These are phyloP conservation scores for Podila epicladia DNA, from an alignment of 192 early-diverging fungal species.

Conservation along the genomic window DNA sequence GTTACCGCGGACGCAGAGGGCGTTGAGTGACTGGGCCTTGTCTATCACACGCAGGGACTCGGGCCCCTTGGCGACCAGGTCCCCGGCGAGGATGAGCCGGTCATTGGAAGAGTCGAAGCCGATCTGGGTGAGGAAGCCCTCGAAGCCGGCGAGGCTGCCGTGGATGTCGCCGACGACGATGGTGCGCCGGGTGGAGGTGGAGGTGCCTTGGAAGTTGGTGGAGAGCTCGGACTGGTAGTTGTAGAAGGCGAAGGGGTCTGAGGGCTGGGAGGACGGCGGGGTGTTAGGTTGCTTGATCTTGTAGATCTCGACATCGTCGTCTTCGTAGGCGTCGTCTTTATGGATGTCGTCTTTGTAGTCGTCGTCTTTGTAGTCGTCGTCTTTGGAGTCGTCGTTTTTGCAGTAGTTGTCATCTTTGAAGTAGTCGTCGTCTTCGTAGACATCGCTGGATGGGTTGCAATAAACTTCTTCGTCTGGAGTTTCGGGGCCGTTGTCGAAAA, in stretches of 20 bases:
- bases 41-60: constrained; percentile 66
- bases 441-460: not conserved
- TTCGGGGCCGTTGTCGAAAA: not conserved
- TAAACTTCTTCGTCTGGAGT: not conserved
- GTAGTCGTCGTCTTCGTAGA: not conserved
- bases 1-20: constrained; percentile 75
- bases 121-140: constrained; percentile 58
- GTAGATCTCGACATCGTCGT: constrained; percentile 4
- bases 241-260: constrained; percentile 27
- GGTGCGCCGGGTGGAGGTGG: not conserved
- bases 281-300: constrained; percentile 20
- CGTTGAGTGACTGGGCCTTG: constrained; percentile 56
- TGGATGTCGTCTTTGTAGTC: not conserved
- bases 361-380: not conserved
- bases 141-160: constrained; percentile 64
- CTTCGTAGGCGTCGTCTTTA: not conserved
- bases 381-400: not conserved
- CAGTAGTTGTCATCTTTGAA: not conserved
- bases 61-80: constrained; percentile 72
- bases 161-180: constrained; percentile 81
- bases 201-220: not conserved
- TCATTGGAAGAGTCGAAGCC: constrained; percentile 50
- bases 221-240: constrained; percentile 5
- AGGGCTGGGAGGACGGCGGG: constrained; percentile 17
- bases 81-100: constrained; percentile 73